phyloP scores from a whole-genome alignment of 768 basidiomycete genomes.

The Cystofilobasidium macerans region DNA sequence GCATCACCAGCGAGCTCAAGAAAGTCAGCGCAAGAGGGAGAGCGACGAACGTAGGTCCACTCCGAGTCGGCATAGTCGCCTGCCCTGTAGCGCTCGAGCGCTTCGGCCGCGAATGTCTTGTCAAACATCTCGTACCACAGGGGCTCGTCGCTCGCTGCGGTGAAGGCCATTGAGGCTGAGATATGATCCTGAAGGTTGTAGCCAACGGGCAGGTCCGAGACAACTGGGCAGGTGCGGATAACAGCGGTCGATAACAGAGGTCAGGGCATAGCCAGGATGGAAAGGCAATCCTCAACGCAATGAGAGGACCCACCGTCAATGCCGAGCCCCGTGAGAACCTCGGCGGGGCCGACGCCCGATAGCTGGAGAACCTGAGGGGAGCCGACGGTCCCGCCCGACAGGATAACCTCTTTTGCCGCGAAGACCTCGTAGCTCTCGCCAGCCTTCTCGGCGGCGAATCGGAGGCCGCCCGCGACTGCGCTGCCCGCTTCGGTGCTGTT shows the following conservation, averaged over 20 bases:
- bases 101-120: not conserved
- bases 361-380: conserved; percentile 50
- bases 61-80: conserved; percentile 15
- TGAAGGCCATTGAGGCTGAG: conserved; percentile 1
- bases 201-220: conserved; percentile 52
- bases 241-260: not conserved
- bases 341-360: conserved; percentile 51
- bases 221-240: conserved; percentile 22
- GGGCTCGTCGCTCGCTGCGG: not conserved
- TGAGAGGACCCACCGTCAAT: conserved; percentile 32
- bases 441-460: conserved; percentile 39
- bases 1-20: not conserved
- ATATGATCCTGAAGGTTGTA: conserved; percentile 44
- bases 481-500: conserved; percentile 35
- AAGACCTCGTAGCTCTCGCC: conserved; percentile 42
- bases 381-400: conserved; percentile 45
- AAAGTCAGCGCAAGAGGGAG: not conserved
- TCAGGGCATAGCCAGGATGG: not conserved
- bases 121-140: conserved; percentile 15
- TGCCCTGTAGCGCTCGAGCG: not conserved
- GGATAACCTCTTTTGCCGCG: conserved; percentile 54
- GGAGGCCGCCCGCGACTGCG: conserved; percentile 44
- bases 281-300: too few relatives aligned
- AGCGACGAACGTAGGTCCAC: conserved; percentile 14
- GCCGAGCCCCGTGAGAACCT: conserved; percentile 45